Conservation (phyloP, 176 grass and related monocot genomes). For the Thalia dealbata region DNA sequence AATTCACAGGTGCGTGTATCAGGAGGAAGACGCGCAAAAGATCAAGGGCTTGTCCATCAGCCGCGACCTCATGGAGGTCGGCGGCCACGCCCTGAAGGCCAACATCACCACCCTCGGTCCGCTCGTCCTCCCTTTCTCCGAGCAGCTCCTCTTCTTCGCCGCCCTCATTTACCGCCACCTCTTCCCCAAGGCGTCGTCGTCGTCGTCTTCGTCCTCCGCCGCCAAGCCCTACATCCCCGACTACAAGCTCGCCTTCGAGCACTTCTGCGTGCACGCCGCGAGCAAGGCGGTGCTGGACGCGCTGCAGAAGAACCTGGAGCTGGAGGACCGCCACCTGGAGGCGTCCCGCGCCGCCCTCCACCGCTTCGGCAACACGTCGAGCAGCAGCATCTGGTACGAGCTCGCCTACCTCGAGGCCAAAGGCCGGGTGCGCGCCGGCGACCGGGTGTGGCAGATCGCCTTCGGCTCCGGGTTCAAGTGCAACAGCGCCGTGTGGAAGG, state of each 20-base stretch:
- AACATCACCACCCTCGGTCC: constrained; percentile 20
- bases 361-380: constrained; percentile 86
- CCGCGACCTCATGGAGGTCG: constrained; percentile 11
- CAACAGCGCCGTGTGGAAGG: constrained; percentile 77
- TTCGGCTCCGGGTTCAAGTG: constrained; percentile 97
- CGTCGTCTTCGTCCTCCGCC: not conserved
- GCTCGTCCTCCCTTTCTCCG: constrained; percentile 7
- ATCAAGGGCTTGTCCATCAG: constrained; percentile 11
- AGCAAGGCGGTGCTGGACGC: constrained; percentile 92
- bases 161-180: constrained; percentile 6
- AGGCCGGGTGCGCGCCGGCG: constrained; percentile 63
- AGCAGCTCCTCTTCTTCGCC: constrained; percentile 15
- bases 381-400: constrained; percentile 98
- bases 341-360: constrained; percentile 76
- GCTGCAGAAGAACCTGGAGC: constrained; percentile 71
- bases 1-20: constrained; percentile 3
- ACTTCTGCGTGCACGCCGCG: constrained; percentile 95
- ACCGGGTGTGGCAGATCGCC: constrained; percentile 95
- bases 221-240: constrained; percentile 86
- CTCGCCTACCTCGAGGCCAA: constrained; percentile 86
- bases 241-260: constrained; percentile 95
- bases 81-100: constrained; percentile 5
- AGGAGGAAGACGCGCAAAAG: constrained; percentile 6
- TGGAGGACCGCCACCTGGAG: constrained; percentile 58
- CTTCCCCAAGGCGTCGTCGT: not conserved